Evolutionary conservation across 1,284 basidiomycete genomes (phyloP).

Genomic region (Tilletia indica): DNA sequence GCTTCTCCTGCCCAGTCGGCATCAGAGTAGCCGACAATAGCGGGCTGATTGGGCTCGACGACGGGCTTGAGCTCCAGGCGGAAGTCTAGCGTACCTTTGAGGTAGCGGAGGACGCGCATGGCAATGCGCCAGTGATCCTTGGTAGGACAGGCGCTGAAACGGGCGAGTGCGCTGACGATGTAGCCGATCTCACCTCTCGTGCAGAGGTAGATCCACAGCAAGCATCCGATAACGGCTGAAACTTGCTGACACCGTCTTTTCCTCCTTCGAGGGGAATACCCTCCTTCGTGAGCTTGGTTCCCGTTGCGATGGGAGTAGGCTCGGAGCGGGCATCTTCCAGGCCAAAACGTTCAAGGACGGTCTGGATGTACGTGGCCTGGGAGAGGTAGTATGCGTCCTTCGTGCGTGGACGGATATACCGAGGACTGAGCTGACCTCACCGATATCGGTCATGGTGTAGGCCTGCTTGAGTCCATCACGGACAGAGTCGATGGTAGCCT

Average conservation of each 20-base stretch:
- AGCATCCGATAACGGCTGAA: background rate
- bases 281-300: background rate
- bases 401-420: slow-evolving; percentile 3
- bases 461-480: background rate
- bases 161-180: background rate
- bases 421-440: background rate
- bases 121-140: background rate
- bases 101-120: background rate
- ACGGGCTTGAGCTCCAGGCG: background rate
- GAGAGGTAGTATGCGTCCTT: slow-evolving; percentile 2
- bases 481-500: background rate
- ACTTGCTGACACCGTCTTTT: slow-evolving; percentile 4
- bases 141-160: background rate
- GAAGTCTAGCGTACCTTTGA: background rate
- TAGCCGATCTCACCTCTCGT: background rate
- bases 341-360: background rate
- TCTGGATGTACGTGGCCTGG: background rate
- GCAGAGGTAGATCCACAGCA: background rate
- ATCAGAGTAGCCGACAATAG: background rate
- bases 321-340: background rate
- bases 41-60: background rate
- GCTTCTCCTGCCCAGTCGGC: slow-evolving; percentile 2
- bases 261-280: background rate
- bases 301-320: background rate
- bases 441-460: slow-evolving; percentile 6